Evolutionary conservation across 768 basidiomycete genomes (phyloP), one percentile per base, ranked within the genome.

Genomic region (Sporobolomyces phaffii): DNA sequence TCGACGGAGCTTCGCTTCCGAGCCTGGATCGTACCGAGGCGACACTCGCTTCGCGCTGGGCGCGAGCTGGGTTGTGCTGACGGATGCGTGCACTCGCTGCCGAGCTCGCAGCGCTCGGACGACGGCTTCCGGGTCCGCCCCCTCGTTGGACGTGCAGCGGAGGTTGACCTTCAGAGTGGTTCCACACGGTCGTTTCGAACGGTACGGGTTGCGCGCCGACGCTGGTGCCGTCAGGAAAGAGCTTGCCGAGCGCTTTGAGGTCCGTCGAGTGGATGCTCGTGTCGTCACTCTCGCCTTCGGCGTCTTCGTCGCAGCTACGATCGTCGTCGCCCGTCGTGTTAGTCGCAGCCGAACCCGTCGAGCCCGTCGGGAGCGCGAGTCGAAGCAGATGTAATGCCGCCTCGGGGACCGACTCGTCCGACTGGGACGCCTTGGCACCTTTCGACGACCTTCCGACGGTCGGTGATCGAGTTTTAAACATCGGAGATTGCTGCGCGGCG

Each of bases 281-380:
- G 33, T 67, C 70, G 60, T 68, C 70, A n/a, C 63, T 65, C 60
- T 68, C 65, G 28, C 65, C 70, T 38, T 72, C 70, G 31, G 60
- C 65, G 33, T 72, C 70, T 22, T 71, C 70, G 43, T 71, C 65
- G 59, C 49, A 34, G 41, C 59, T 60, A 0, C 44, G 38, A 1
- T 57, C 65, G 28, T 43, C 62, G 28, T 60, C 51, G 7, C 58
- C 50, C 1, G 70, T 68, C 60, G 65, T 68, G 18, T 44, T 54
- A 24, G 59, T 72, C 44, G 65, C 62, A 22, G 63, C 58, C 6
- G 62, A 63, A 7, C 57, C 65, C 1, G 57, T 48, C 29, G 65
- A 65, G 14, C 63, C 70, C 9, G 66, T 54, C 10, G 63, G 60
- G 6, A 60, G 41, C 5, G 70, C 70, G 44, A 72, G 70, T 22